phyloP scores from a whole-genome alignment of 164 flowering plant genomes.

The Vitis labrusca region DNA sequence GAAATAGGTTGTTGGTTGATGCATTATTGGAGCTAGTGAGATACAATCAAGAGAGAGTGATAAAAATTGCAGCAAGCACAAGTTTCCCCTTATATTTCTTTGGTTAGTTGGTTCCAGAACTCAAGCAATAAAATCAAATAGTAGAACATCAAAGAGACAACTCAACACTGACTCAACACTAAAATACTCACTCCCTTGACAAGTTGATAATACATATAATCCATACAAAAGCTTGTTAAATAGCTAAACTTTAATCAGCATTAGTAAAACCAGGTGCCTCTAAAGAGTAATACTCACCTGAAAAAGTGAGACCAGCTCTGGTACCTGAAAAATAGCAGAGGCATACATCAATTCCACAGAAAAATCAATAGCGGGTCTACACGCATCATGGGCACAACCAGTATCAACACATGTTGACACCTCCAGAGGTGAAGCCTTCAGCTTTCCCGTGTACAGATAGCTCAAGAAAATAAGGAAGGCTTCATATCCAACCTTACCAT shows the following conservation, averaged over 20 bases:
- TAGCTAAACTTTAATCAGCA: neutral
- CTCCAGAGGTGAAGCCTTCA: constrained; percentile 54
- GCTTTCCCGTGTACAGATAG: constrained; percentile 68
- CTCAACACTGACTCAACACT: too few species aligned
- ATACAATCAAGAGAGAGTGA: too few species aligned
- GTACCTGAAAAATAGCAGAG: constrained; percentile 53
- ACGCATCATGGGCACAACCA: constrained; percentile 60
- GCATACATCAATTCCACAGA: constrained; percentile 70
- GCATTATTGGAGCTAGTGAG: too few species aligned
- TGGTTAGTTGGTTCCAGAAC: too few species aligned
- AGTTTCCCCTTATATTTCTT: too few species aligned
- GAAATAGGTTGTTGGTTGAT: too few species aligned
- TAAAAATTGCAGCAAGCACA: too few species aligned
- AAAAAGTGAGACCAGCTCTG: constrained; percentile 64
- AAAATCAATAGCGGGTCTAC: constrained; percentile 66
- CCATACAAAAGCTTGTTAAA: neutral
- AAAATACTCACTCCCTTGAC: too few species aligned
- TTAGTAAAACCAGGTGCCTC: neutral
- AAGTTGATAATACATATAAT: too few species aligned
- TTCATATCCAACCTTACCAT: constrained; percentile 65
- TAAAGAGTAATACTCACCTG: constrained; percentile 44
- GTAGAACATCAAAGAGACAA: too few species aligned
- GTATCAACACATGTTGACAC: constrained; percentile 71
- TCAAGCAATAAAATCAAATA: too few species aligned
- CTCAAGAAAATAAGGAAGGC: constrained; percentile 58